These are phyloP conservation scores for Beauveria bassiana DNA, from an alignment of 2,329 filamentous ascomycete species.

Conservation along the genomic window DNA sequence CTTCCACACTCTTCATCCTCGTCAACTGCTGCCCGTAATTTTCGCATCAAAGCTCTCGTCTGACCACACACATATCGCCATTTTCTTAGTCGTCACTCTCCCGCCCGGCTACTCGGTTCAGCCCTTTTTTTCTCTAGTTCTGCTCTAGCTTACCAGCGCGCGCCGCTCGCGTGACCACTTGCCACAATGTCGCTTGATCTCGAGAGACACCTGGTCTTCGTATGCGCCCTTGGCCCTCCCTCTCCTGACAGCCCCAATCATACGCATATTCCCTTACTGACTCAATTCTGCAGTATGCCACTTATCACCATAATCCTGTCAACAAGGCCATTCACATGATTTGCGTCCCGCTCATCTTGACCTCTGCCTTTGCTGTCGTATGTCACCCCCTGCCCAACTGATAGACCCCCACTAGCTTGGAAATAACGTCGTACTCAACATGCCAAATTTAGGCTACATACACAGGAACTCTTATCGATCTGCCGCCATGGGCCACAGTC, in stretches of 20 bases:
- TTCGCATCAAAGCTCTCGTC: neutral
- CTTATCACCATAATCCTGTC: constrained; percentile 71
- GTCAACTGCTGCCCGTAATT: neutral
- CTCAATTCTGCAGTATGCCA: constrained; percentile 58
- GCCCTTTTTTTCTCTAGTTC: neutral
- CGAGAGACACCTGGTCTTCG: constrained; percentile 75
- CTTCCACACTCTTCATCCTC: neutral
- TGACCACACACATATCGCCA: neutral
- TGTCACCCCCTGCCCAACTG: constrained; percentile 12
- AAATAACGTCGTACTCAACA: constrained; percentile 7
- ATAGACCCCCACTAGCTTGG: neutral
- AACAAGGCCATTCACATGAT: constrained; percentile 74
- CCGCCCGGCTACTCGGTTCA: neutral
- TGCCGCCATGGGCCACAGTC: constrained; percentile 59
- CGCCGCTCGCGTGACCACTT: constrained; percentile 12
- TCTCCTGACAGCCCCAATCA: neutral
- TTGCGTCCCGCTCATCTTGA: constrained; percentile 69
- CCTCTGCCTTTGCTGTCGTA: constrained; percentile 66
- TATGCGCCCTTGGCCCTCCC: constrained; percentile 37
- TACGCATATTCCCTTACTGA: constrained; percentile 7
- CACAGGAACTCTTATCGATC: constrained; percentile 53
- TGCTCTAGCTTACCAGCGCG: constrained; percentile 1
- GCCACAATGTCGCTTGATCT: constrained; percentile 61
- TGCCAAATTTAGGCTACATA: constrained; percentile 45
- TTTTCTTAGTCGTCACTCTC: neutral